Evolutionary conservation across 176 grass and related monocot genomes (phyloP).

Genomic region (Lolium rigidum): DNA sequence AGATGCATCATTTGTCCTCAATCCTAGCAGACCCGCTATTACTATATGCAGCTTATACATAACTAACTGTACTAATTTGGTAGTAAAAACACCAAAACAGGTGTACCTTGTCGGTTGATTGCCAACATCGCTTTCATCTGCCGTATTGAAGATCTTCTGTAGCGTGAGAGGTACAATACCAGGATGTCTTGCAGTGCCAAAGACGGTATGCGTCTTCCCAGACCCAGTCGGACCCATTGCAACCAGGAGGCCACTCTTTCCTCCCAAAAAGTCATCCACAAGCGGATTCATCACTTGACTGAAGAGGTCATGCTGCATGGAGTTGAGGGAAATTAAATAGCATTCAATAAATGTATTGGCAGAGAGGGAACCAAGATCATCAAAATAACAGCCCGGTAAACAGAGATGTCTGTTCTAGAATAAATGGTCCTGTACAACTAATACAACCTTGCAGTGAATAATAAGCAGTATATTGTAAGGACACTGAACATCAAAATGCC

Average conservation of each 20-base stretch:
- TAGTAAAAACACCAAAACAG: background rate
- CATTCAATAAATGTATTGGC: constrained; percentile 2
- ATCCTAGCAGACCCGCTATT: background rate
- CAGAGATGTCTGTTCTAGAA: background rate
- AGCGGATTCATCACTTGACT: constrained; percentile 72
- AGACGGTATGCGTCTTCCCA: constrained; percentile 91
- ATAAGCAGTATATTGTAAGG: background rate
- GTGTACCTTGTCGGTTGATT: constrained; percentile 21
- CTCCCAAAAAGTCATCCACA: constrained; percentile 72
- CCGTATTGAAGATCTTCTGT: constrained; percentile 51
- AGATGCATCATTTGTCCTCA: background rate
- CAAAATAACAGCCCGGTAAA: background rate
- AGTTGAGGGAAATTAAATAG: constrained; percentile 4
- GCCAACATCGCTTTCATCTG: constrained; percentile 34
- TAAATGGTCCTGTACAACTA: background rate
- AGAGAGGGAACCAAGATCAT: background rate
- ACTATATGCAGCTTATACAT: background rate
- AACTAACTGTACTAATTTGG: background rate
- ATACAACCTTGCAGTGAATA: background rate
- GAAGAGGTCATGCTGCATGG: constrained; percentile 69
- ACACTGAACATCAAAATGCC: background rate
- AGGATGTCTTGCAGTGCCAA: constrained; percentile 64
- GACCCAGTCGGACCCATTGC: constrained; percentile 87
- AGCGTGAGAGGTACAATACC: constrained; percentile 72
- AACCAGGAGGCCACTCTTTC: constrained; percentile 74